Percentiles rank a stretch among this genome's conserved stretches.
Conservation (phyloP, 495 filamentous ascomycete species). For the Trichoderma orchidacearum region DNA sequence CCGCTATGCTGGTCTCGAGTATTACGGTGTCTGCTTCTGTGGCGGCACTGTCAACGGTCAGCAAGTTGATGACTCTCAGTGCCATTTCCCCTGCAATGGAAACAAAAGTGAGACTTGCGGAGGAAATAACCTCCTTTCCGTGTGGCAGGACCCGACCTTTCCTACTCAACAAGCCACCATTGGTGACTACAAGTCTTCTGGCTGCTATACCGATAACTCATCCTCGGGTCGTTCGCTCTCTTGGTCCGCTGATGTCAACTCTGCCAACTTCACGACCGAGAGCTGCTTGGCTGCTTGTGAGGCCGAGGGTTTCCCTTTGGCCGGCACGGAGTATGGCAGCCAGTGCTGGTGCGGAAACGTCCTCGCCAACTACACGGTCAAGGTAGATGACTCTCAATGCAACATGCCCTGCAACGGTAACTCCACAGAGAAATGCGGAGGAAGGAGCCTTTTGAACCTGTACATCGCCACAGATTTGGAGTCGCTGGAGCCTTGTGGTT, state of each 20-base stretch:
- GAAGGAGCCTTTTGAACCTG: slow-evolving; percentile 24
- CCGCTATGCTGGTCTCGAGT: slow-evolving; percentile 40
- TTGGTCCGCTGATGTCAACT: slow-evolving; percentile 26
- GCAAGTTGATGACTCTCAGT: slow-evolving; percentile 18
- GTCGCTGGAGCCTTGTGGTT: slow-evolving; percentile 31
- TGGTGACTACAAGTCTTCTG: slow-evolving; percentile 33
- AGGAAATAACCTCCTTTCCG: slow-evolving; percentile 27
- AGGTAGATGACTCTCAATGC: slow-evolving; percentile 24
- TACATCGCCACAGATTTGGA: slow-evolving; percentile 28
- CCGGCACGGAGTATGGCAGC: slow-evolving; percentile 35
- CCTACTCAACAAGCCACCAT: slow-evolving; percentile 21
- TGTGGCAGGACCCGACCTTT: slow-evolving; percentile 41
- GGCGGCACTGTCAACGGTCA: slow-evolving; percentile 28
- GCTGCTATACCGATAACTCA: slow-evolving; percentile 43
- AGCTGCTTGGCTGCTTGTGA: slow-evolving; percentile 33
- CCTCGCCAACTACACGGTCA: slow-evolving; percentile 31
- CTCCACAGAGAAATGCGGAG: slow-evolving; percentile 30
- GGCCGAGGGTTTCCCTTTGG: slow-evolving; percentile 31
- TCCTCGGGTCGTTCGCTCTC: slow-evolving; percentile 31
- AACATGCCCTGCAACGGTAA: slow-evolving; percentile 36
- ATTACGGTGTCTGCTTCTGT: slow-evolving; percentile 41
- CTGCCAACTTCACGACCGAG: slow-evolving; percentile 24
- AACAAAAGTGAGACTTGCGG: slow-evolving; percentile 32
- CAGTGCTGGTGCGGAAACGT: slow-evolving; percentile 33
- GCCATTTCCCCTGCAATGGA: slow-evolving; percentile 32